Evolutionary conservation across 108 stramenopile species (phyloP).

Genomic region (Skeletonema menzelii): DNA sequence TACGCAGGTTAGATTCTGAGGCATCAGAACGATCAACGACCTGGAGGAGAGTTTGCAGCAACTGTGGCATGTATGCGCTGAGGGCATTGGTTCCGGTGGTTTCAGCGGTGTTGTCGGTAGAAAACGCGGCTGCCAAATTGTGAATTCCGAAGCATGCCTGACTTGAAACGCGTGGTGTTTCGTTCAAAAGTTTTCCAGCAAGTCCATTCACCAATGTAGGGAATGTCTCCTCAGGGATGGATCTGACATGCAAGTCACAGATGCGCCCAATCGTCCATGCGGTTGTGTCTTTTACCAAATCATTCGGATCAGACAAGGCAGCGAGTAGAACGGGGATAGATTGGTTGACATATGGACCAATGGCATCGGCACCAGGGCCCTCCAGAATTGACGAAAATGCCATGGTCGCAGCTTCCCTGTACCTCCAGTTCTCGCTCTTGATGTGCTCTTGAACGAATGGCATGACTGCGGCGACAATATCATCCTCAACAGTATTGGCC

Average conservation of each 20-base stretch:
- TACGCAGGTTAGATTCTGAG: constrained; percentile 76
- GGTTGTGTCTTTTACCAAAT: constrained; percentile 89
- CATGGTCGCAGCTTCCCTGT: constrained; percentile 92
- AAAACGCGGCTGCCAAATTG: constrained; percentile 86
- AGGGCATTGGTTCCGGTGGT: constrained; percentile 77
- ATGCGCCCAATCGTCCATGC: constrained; percentile 92
- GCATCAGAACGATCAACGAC: constrained; percentile 89
- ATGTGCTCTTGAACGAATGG: constrained; percentile 91
- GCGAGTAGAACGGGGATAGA: constrained; percentile 84
- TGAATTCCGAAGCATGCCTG: constrained; percentile 92
- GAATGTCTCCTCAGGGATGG: constrained; percentile 79
- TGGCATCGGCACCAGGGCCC: constrained; percentile 76
- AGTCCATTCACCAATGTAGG: constrained; percentile 80
- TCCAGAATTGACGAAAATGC: constrained; percentile 92
- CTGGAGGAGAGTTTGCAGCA: constrained; percentile 81
- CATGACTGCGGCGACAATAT: constrained; percentile 76
- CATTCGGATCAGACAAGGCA: constrained; percentile 75
- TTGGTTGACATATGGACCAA: constrained; percentile 79
- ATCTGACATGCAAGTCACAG: constrained; percentile 85
- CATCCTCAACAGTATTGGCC: constrained; percentile 84
- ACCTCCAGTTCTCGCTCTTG: constrained; percentile 86
- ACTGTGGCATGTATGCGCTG: constrained; percentile 61
- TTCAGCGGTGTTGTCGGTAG: constrained; percentile 54
- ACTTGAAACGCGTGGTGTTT: constrained; percentile 77
- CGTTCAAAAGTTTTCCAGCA: constrained; percentile 65